Evolutionary conservation across 2,329 filamentous ascomycete species (phyloP).

Genomic region (Ceratocystis smalleyi): DNA sequence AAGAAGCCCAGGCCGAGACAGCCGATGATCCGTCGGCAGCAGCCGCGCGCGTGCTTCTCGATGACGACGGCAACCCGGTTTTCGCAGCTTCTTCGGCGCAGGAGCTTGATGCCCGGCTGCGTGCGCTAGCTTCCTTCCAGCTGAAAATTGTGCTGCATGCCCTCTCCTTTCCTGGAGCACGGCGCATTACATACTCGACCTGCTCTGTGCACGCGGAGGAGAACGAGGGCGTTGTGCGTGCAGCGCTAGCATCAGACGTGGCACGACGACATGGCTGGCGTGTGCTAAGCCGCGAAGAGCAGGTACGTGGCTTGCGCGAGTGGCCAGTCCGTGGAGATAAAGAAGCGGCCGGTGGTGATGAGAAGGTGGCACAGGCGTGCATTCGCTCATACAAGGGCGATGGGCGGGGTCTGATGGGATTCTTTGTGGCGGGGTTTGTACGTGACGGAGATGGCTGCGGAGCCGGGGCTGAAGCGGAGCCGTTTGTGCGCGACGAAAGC

Average conservation of each 20-base stretch:
- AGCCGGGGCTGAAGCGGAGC: constrained; percentile 24
- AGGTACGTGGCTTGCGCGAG: constrained; percentile 57
- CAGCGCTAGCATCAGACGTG: constrained; percentile 51
- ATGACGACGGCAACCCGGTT: constrained; percentile 44
- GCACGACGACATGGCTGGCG: constrained; percentile 59
- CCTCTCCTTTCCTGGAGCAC: constrained; percentile 61
- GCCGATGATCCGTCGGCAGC: constrained; percentile 23
- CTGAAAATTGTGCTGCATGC: constrained; percentile 69
- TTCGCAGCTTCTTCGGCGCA: constrained; percentile 37
- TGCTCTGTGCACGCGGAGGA: constrained; percentile 79
- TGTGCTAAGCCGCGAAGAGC: constrained; percentile 53
- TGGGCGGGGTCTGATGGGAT: constrained; percentile 75
- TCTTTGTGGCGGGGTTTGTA: constrained; percentile 84
- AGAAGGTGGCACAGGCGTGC: constrained; percentile 53
- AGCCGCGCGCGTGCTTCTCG: constrained; percentile 29
- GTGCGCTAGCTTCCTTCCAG: constrained; percentile 67
- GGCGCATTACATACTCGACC: constrained; percentile 76
- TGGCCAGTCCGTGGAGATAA: constrained; percentile 55
- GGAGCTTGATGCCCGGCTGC: constrained; percentile 48
- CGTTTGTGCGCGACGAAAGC: constrained; percentile 38
- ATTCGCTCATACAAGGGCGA: constrained; percentile 71
- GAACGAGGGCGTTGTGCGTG: constrained; percentile 71
- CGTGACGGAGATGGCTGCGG: constrained; percentile 32
- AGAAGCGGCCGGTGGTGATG: constrained; percentile 34
- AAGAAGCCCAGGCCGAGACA: constrained; percentile 22